Evolutionary conservation across 345 rosid species (phyloP).

Genomic region (Dovyalis caffra): DNA sequence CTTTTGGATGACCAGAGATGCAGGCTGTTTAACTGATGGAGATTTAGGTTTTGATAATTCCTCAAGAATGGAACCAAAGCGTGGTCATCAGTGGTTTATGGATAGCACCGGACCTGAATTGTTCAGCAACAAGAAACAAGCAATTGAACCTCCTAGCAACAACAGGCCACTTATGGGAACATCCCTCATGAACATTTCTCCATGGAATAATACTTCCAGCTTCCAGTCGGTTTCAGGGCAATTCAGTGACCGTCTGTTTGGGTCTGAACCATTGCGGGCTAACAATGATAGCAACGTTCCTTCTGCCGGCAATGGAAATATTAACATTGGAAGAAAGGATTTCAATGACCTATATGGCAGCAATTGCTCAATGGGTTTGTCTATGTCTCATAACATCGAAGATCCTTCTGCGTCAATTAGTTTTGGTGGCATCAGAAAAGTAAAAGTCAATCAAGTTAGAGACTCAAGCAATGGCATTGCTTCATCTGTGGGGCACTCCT

Average conservation of each 20-base stretch:
- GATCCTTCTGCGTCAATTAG: slow-evolving; percentile 49
- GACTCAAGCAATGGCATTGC: slow-evolving; percentile 44
- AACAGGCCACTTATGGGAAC: slow-evolving; percentile 30
- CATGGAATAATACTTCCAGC: slow-evolving; percentile 61
- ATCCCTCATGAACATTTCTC: slow-evolving; percentile 39
- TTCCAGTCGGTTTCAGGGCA: slow-evolving; percentile 61
- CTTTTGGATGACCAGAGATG: slow-evolving; percentile 55
- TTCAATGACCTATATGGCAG: slow-evolving; percentile 39
- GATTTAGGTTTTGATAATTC: slow-evolving; percentile 50
- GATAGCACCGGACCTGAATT: slow-evolving; percentile 59
- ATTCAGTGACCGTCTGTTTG: slow-evolving; percentile 59
- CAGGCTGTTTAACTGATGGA: slow-evolving; percentile 31
- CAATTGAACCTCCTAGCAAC: slow-evolving; percentile 42
- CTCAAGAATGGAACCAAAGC: slow-evolving; percentile 61
- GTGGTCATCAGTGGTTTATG: slow-evolving; percentile 70
- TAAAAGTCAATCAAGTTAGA: slow-evolving; percentile 61
- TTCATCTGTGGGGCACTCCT: slow-evolving; percentile 44
- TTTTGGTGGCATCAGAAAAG: slow-evolving; percentile 60
- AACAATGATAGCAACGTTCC: slow-evolving; percentile 42
- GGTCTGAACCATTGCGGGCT: slow-evolving; percentile 54
- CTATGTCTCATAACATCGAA: slow-evolving; percentile 57
- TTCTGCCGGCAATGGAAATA: slow-evolving; percentile 36
- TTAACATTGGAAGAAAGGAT: slow-evolving; percentile 40
- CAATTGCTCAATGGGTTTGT: slow-evolving; percentile 48
- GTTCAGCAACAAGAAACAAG: slow-evolving; percentile 78